phyloP scores from a whole-genome alignment of 371 early-diverging fungal genomes.

The Nematocida homosporus region DNA sequence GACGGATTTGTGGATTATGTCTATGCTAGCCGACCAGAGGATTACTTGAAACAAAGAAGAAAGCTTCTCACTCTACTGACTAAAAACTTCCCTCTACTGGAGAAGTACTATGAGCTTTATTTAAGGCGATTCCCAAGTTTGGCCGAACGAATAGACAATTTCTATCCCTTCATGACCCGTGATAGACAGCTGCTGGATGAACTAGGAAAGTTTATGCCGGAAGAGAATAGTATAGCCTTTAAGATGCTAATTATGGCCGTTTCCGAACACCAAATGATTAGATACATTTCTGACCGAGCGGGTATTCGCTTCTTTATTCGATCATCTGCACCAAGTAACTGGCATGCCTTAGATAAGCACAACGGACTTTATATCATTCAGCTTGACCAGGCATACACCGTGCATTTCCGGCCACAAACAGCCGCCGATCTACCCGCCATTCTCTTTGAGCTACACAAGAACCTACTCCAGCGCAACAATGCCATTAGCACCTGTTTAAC shows the following conservation, averaged over 20 bases:
- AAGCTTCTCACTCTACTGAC: constrained; percentile 25
- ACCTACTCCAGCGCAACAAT: background rate
- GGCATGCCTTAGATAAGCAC: too few relatives aligned
- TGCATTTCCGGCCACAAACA: background rate
- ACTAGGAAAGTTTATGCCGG: too few relatives aligned
- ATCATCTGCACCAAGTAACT: too few relatives aligned
- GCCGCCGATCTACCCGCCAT: constrained; percentile 16
- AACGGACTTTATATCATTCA: too few relatives aligned
- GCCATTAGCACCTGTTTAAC: background rate
- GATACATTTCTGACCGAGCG: background rate
- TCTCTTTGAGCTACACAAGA: background rate
- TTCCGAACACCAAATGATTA: background rate
- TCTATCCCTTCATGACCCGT: constrained; percentile 3
- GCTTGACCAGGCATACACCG: background rate
- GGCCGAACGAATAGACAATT: constrained; percentile 40
- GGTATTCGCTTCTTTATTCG: background rate
- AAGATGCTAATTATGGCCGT: background rate
- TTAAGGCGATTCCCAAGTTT: background rate
- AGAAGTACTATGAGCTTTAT: constrained; percentile 3
- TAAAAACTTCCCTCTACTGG: background rate
- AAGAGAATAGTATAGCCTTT: too few relatives aligned
- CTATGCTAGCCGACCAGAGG: background rate
- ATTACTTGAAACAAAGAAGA: background rate
- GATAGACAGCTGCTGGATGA: background rate
- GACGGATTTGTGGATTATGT: background rate